Base-by-base conservation (phyloP, 116 monocot genomes). In the Papilionanthe hybrid region DNA sequence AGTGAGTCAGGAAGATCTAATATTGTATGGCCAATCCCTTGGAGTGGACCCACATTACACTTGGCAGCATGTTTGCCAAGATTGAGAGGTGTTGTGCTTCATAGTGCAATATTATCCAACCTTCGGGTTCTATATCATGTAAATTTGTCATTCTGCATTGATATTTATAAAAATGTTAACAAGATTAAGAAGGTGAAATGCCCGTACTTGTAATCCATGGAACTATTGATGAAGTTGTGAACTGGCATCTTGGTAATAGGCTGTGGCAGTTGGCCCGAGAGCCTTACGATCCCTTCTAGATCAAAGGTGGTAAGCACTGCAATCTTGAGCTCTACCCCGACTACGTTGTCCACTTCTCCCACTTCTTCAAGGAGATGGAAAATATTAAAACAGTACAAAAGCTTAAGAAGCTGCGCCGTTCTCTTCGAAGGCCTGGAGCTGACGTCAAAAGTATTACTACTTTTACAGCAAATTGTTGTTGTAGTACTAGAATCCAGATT, bases 151-250 rank as follows among this genome's bases (percentile, higher is more conserved):
- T 87, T 91, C 57, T 91, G 91, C 75, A 83, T 89, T 23, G 91
- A 91, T 79, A 91, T 89, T 76, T 91, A 91, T 79, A 89, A 91
- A 76, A 86, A 89, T 87, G 23, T n/a, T n/a, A n/a, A n/a, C n/a
- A n/a, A n/a, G n/a, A n/a, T n/a, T n/a, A n/a, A 89, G 42, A 92
- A 92, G 82, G 92, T 92, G 57, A 92, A 92, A 78, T 92, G 86
- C 89, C 92, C 0, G 92, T 92, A n/a, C 87, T 92, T 77, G 90
- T 92, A 63, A 92, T 92, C 75, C 92, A 92, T 92, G 92, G 92
- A 73, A 92, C 86, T 0, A 88, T 90, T 45, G 92, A 92, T 75
- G 88, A 90, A 81, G 86, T 92, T 11, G 92, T 92, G 85, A 90
- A 88, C 75, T 90, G 82, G 83, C 80, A 77, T 44, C 92, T 90